A percentile compares a stretch with the other conserved stretches of the same genome.
Evolutionary conservation across 2,329 filamentous ascomycete genomes (phyloP).

Genomic region (Pyrenochaeta sp.): DNA sequence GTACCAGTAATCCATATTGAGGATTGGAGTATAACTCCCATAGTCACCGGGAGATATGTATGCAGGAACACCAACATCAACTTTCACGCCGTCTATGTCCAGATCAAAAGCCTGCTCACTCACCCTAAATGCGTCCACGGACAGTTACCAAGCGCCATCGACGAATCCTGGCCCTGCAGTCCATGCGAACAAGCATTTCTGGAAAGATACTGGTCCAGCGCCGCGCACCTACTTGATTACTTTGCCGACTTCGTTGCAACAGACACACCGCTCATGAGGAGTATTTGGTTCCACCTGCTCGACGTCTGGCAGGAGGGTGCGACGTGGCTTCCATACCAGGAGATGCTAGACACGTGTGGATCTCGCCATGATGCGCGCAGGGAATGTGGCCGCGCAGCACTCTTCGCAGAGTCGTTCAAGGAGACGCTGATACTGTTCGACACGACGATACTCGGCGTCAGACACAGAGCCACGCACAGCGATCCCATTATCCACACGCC

Average conservation of each 20-base stretch:
- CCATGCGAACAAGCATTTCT: conserved; percentile 12
- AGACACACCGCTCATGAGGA: conserved; percentile 33
- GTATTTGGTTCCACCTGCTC: conserved; percentile 38
- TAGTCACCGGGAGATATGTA: conserved; percentile 19
- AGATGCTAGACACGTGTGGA: conserved; percentile 11
- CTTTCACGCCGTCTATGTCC: conserved; percentile 17
- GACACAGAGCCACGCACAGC: background rate
- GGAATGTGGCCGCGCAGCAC: background rate
- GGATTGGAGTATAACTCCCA: conserved; percentile 13
- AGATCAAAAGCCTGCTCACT: conserved; percentile 18
- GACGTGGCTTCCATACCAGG: background rate
- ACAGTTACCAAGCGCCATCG: background rate
- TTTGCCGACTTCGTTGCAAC: conserved; percentile 34
- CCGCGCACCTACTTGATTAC: conserved; percentile 39
- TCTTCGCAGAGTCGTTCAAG: conserved; percentile 6
- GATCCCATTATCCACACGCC: conserved; percentile 20
- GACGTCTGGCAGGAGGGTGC: conserved; percentile 30
- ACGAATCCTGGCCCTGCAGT: conserved; percentile 11
- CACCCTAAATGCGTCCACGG: conserved; percentile 11
- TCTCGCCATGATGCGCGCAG: background rate
- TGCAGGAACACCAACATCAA: conserved; percentile 25
- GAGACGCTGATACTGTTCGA: conserved; percentile 7
- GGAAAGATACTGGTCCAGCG: conserved; percentile 21
- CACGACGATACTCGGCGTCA: conserved; percentile 1
- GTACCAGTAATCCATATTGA: conserved; percentile 19